Percentiles rank a stretch among this genome's conserved stretches.
These are phyloP conservation scores for Nakazawaea pomicola DNA, from an alignment of 805 yeast species.

Conservation along the genomic window DNA sequence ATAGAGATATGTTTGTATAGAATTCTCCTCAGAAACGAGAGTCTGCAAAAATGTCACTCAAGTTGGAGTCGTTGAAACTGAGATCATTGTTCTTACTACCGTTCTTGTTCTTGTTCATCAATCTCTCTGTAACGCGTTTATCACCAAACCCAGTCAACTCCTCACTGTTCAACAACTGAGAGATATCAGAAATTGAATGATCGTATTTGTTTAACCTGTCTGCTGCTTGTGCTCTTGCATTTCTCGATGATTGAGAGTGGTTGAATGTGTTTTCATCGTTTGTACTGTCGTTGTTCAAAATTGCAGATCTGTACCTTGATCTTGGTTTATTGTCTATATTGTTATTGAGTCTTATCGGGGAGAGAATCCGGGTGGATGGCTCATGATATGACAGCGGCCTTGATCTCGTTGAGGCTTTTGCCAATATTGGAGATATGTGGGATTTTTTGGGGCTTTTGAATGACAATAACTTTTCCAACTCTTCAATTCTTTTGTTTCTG, in stretches of 20 bases:
- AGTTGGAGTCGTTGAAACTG: too few relatives aligned
- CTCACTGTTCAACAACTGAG: conserved; percentile 5
- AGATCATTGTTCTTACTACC: too few relatives aligned
- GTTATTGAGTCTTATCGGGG: conserved; percentile 6
- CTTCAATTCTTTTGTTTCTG: conserved; percentile 23
- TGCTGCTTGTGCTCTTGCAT: too few relatives aligned
- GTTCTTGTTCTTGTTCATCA: neutral
- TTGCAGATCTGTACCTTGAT: conserved; percentile 3
- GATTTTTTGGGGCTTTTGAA: neutral
- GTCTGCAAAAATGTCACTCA: conserved; percentile 1
- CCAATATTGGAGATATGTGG: too few relatives aligned
- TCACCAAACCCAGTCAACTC: conserved; percentile 11
- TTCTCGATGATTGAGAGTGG: too few relatives aligned
- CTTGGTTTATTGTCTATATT: neutral
- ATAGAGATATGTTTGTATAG: too few relatives aligned
- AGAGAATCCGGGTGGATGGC: conserved; percentile 1
- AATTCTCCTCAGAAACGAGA: neutral
- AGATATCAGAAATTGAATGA: conserved; percentile 6
- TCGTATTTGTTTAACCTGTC: neutral
- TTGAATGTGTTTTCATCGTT: too few relatives aligned
- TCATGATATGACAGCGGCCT: conserved; percentile 10
- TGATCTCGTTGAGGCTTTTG: too few relatives aligned
- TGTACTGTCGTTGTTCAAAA: conserved; percentile 1
- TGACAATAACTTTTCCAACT: conserved; percentile 20
- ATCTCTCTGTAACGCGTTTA: conserved; percentile 7